Evolutionary conservation across 148 eudicot species (phyloP).

Genomic region (Camellia granthamiana): DNA sequence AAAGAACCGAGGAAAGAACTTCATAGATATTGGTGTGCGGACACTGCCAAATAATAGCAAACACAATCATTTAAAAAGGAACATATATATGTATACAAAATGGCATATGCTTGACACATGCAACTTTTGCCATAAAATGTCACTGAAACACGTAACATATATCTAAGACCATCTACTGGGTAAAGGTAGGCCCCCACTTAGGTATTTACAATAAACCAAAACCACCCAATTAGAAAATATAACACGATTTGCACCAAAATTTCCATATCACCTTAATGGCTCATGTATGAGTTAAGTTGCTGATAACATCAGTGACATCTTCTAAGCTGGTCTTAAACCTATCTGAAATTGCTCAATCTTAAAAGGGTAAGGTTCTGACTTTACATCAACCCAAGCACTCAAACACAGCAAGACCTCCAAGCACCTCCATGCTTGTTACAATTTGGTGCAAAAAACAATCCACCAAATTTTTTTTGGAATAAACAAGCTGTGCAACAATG

Average conservation of each 20-base stretch:
- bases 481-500: not conserved
- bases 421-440: not conserved
- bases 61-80: slow-evolving; percentile 10
- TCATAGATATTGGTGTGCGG: slow-evolving; percentile 97
- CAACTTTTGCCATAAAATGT: not conserved
- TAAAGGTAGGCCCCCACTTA: not conserved
- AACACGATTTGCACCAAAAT: not conserved
- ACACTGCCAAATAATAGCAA: slow-evolving; percentile 64
- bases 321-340: not conserved
- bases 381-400: not conserved
- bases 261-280: not conserved
- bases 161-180: not conserved
- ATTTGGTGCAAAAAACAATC: not conserved
- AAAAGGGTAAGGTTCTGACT: not conserved
- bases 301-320: not conserved
- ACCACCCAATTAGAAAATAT: not conserved
- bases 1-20: slow-evolving; percentile 98
- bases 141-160: not conserved
- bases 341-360: not conserved
- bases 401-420: not conserved
- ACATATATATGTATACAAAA: not conserved
- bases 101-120: not conserved
- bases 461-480: not conserved
- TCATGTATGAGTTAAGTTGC: not conserved
- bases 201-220: not conserved